Evolutionary conservation across 495 filamentous ascomycete species (phyloP), one percentile per base, ranked within the genome.

Genomic region (Jackrogersella multiformis): DNA sequence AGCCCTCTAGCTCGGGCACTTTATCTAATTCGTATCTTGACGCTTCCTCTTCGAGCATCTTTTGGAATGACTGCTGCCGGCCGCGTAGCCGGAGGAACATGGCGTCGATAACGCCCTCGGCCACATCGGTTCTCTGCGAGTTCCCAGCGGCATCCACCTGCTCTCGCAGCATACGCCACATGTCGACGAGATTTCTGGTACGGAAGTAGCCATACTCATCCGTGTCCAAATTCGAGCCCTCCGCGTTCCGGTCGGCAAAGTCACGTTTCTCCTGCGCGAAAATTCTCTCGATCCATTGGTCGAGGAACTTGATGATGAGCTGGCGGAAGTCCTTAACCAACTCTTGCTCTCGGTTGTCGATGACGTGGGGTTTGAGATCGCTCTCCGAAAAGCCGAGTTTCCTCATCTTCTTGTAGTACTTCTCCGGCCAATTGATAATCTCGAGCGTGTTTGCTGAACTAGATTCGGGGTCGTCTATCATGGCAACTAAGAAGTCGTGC

Each of bases 121-220:
- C 89, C 0, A 99, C 90, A 69, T 97, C 95, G 7, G 86, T 82
- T 15, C 94, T 89, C 56, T 92, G 86, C 13, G 92, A 95, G 66
- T 90, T 88, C 8, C 86, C 87, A 5, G 95, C 92, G 4, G 91
- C 92, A 45, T 88, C 82, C 35, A 96, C 82, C 74, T 99, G 93
- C 73, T 98, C 94, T 48, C 91, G 87, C 46, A 99, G 82, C 95
- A 99, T 98, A 41, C 92, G 89, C 92, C 96, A 99, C 88, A 98
- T 90, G 68, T 96, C 93, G 60, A 90, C 89, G 56, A 97, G 80
- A 24, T 92, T 95, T 77, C 90, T 91, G 36, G 92, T 97, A 21
- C 92, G 90, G 84, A 96, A 93, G 69, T 88, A 90, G 56, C 91
- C 91, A 70, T 94, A 90, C 62, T 92, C 87, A 75, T 96, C 92